These are phyloP conservation scores for Solidago caesia DNA, from an alignment of 129 eudicot species.

Conservation along the genomic window DNA sequence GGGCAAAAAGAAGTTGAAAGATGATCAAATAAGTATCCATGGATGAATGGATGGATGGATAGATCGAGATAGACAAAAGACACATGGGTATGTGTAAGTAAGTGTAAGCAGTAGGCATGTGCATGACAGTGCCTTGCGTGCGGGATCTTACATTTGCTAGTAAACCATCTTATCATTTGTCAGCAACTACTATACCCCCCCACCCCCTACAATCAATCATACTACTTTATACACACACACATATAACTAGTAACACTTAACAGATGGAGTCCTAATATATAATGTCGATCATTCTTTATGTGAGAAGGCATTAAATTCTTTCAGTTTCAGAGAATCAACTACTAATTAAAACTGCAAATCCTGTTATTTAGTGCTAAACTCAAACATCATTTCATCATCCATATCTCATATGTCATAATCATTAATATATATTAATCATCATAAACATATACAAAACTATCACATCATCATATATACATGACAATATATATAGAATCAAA, in stretches of 20 bases:
- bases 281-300: background rate
- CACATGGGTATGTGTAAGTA: background rate
- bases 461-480: too few species aligned
- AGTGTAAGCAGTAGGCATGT: conserved; percentile 24
- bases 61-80: conserved; percentile 8
- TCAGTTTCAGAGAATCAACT: background rate
- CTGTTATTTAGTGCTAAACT: background rate
- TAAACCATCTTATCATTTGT: conserved; percentile 35
- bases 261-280: background rate
- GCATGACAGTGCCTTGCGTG: conserved; percentile 31
- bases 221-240: background rate
- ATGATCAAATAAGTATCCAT: background rate
- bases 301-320: background rate
- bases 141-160: conserved; percentile 28
- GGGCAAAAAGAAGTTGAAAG: conserved; percentile 1
- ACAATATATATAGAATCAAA: too few species aligned
- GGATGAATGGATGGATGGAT: conserved; percentile 8
- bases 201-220: conserved; percentile 19
- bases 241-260: background rate
- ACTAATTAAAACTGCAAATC: background rate
- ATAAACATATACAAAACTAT: too few species aligned
- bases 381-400: too few species aligned
- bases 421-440: too few species aligned
- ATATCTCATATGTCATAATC: too few species aligned
- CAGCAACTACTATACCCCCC: conserved; percentile 23